Conservation (phyloP, 1,284 basidiomycete species). For the Microbotryum saponariae region DNA sequence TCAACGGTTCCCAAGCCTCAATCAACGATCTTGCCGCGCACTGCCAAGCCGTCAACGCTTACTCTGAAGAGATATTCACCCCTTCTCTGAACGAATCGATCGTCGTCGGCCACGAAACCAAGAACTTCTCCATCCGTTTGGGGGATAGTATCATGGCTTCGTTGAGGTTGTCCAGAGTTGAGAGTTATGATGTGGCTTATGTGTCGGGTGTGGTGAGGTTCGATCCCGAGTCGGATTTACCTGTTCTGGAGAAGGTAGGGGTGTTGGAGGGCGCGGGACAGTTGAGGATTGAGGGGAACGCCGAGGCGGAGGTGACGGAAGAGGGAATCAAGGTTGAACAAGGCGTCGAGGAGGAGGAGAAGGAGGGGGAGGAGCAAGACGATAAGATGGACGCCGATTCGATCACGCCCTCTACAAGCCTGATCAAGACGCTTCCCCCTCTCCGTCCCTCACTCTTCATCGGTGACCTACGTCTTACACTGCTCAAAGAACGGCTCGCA, state of each 20-base stretch:
- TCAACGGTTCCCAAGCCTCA: conserved; percentile 62
- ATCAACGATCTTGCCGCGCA: conserved; percentile 67
- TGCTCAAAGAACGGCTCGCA: conserved; percentile 67
- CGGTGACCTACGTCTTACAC: conserved; percentile 82
- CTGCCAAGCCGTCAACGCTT: conserved; percentile 65
- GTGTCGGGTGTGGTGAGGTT: conserved; percentile 75
- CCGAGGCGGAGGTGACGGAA: background rate
- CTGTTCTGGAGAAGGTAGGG: conserved; percentile 42
- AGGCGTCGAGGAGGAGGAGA: background rate
- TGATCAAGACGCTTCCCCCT: conserved; percentile 45
- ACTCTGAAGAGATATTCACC: conserved; percentile 84
- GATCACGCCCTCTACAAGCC: conserved; percentile 38
- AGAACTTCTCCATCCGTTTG: conserved; percentile 85
- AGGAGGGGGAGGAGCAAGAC: conserved; percentile 1
- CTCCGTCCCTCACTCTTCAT: conserved; percentile 86
- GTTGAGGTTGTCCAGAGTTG: conserved; percentile 85
- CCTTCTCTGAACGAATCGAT: conserved; percentile 66
- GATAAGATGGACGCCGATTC: background rate
- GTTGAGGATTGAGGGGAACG: background rate
- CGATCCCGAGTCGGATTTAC: conserved; percentile 65
- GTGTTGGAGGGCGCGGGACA: background rate
- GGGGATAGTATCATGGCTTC: conserved; percentile 75
- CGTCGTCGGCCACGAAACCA: conserved; percentile 90
- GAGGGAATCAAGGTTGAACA: background rate
- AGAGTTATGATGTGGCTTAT: conserved; percentile 92